These are phyloP conservation scores for Cryptococcus jaspeensis DNA, from an alignment of 1,284 basidiomycete genomes.

Conservation along the genomic window DNA sequence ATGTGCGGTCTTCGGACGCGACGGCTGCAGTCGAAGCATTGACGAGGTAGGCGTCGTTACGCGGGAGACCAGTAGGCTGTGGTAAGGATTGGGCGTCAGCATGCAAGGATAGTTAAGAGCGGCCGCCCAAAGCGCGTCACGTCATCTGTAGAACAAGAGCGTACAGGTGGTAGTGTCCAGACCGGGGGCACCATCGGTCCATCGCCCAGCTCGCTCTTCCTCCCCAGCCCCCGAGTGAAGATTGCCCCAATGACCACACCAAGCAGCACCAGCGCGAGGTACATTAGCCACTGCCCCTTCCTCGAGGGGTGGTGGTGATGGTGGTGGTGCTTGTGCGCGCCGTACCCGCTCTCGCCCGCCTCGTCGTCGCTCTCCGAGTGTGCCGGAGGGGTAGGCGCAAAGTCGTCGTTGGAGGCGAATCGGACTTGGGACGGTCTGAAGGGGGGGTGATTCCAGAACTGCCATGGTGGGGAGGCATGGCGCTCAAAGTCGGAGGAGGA, in stretches of 20 bases:
- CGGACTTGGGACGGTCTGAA: slow-evolving; percentile 10
- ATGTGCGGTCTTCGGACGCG: slow-evolving; percentile 77
- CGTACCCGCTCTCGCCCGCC: neutral
- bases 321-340: slow-evolving; percentile 3
- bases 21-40: slow-evolving; percentile 76
- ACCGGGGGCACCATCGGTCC: slow-evolving; percentile 40
- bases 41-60: slow-evolving; percentile 72
- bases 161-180: slow-evolving; percentile 36
- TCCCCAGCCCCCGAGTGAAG: slow-evolving; percentile 5
- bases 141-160: neutral
- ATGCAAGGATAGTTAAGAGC: neutral
- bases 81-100: neutral
- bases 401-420: slow-evolving; percentile 9
- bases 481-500: neutral
- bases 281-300: slow-evolving; percentile 11
- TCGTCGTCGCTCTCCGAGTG: neutral
- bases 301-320: slow-evolving; percentile 6
- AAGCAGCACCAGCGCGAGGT: slow-evolving; percentile 11
- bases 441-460: slow-evolving; percentile 20
- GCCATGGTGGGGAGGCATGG: slow-evolving; percentile 13
- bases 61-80: slow-evolving; percentile 48
- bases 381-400: neutral
- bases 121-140: neutral
- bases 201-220: slow-evolving; percentile 11
- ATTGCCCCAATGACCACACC: slow-evolving; percentile 13